A percentile compares a stretch with the other conserved stretches of the same genome.
phyloP scores from a whole-genome alignment of 495 filamentous ascomycete genomes.

The Glonium stellatum region DNA sequence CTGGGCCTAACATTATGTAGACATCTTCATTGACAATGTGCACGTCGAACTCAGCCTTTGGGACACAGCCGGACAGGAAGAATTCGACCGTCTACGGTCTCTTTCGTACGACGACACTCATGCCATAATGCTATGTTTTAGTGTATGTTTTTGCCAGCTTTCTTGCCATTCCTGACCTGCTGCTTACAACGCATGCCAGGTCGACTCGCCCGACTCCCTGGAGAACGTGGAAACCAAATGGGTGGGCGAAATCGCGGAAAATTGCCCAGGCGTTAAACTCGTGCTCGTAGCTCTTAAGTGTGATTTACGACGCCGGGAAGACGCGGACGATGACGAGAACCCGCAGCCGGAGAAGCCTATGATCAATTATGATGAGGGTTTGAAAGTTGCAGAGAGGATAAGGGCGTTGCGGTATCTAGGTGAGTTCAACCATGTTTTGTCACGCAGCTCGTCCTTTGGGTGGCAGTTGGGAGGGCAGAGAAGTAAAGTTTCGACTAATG shows the following conservation, averaged over 20 bases:
- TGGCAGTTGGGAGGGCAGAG: too few relatives aligned
- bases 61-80: slow-evolving; percentile 98
- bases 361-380: slow-evolving; percentile 86
- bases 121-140: slow-evolving; percentile 97
- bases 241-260: slow-evolving; percentile 95
- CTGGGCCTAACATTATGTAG: slow-evolving; percentile 38
- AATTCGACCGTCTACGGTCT: slow-evolving; percentile 93
- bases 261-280: slow-evolving; percentile 88
- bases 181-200: slow-evolving; percentile 33
- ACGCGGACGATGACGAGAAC: slow-evolving; percentile 51
- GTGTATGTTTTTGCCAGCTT: slow-evolving; percentile 43
- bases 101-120: slow-evolving; percentile 98
- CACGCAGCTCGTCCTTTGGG: too few relatives aligned
- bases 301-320: slow-evolving; percentile 71
- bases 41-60: slow-evolving; percentile 96
- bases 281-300: slow-evolving; percentile 97
- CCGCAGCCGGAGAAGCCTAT: slow-evolving; percentile 53
- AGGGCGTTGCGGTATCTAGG: slow-evolving; percentile 81
- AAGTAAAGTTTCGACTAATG: not conserved
- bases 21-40: slow-evolving; percentile 94
- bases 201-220: slow-evolving; percentile 90
- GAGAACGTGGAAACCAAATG: slow-evolving; percentile 98
- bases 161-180: too few relatives aligned
- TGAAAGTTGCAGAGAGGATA: slow-evolving; percentile 88
- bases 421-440: slow-evolving; percentile 27